Conservation (phyloP, 495 filamentous ascomycete genomes). For the Parachaetomium inaequale region DNA sequence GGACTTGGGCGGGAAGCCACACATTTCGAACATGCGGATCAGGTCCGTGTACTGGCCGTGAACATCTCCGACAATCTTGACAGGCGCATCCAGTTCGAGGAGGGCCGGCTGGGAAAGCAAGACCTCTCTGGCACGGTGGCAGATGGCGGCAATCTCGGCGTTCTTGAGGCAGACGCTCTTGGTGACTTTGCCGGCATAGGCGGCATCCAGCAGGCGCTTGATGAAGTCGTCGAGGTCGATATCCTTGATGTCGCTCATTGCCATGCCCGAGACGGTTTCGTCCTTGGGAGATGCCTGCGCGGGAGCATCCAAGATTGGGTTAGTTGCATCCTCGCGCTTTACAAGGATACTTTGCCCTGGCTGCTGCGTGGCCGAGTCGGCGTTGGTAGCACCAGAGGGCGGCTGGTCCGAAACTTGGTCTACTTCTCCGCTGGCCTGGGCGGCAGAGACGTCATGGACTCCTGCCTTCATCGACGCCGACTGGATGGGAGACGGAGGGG, state of each 20-base stretch:
- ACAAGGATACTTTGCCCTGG: conserved; percentile 78
- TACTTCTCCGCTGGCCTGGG: conserved; percentile 84
- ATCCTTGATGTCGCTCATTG: conserved; percentile 75
- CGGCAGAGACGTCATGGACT: conserved; percentile 73
- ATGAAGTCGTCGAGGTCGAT: conserved; percentile 98
- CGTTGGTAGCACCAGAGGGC: conserved; percentile 57
- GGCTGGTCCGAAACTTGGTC: conserved; percentile 94
- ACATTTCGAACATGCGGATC: conserved; percentile 99
- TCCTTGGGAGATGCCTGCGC: conserved; percentile 38
- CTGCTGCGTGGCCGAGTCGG: conserved; percentile 45
- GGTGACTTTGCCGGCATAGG: conserved; percentile 92
- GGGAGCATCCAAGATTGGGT: conserved; percentile 44
- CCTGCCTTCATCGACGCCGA: conserved; percentile 65
- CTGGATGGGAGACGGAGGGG: conserved; percentile 86
- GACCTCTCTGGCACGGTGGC: conserved; percentile 77
- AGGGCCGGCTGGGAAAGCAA: conserved; percentile 91
- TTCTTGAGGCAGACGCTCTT: conserved; percentile 97
- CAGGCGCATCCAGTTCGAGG: conserved; percentile 88
- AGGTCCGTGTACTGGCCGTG: conserved; percentile 98
- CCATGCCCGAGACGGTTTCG: conserved; percentile 45
- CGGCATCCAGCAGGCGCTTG: conserved; percentile 86
- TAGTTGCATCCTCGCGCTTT: conserved; percentile 63
- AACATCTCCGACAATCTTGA: conserved; percentile 98
- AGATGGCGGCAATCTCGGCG: conserved; percentile 92
- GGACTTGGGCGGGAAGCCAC: conserved; percentile 86